Conservation (phyloP, 2,329 filamentous ascomycete genomes). For the Lecanoromycetidae sp. region DNA sequence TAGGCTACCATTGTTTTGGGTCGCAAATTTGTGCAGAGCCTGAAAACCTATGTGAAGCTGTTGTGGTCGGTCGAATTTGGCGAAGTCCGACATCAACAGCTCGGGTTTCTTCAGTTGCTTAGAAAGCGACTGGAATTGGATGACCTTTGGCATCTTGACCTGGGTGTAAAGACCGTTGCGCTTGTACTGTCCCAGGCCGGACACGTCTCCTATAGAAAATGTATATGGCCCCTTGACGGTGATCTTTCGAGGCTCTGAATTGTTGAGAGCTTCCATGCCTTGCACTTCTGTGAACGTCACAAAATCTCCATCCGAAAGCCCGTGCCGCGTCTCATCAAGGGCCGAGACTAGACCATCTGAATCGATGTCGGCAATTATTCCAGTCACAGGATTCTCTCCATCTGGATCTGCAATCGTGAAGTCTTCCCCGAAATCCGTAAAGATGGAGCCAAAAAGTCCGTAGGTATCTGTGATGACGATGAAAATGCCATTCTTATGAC, state of each 20-base stretch:
- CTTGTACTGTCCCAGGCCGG: constrained; percentile 72
- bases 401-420: constrained; percentile 85
- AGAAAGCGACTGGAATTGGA: constrained; percentile 76
- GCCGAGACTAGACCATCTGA: constrained; percentile 85
- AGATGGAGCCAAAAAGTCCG: constrained; percentile 87
- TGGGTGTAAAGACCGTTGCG: constrained; percentile 83
- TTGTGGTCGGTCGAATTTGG: constrained; percentile 89
- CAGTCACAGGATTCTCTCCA: constrained; percentile 74
- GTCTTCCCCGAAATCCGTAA: constrained; percentile 92
- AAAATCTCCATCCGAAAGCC: constrained; percentile 89
- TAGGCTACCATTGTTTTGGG: constrained; percentile 56
- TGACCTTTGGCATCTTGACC: constrained; percentile 94
- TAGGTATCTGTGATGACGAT: constrained; percentile 79
- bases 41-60: constrained; percentile 90
- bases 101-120: constrained; percentile 75
- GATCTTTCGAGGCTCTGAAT: constrained; percentile 72
- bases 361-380: constrained; percentile 82
- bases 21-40: constrained; percentile 75
- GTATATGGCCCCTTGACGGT: constrained; percentile 93
- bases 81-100: constrained; percentile 84
- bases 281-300: constrained; percentile 89
- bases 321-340: constrained; percentile 87
- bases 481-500: constrained; percentile 86
- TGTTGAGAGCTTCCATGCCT: constrained; percentile 83
- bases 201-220: constrained; percentile 92